These are phyloP conservation scores for Camptophora hylomeconis DNA, from an alignment of 2,329 filamentous ascomycete genomes.

Conservation along the genomic window DNA sequence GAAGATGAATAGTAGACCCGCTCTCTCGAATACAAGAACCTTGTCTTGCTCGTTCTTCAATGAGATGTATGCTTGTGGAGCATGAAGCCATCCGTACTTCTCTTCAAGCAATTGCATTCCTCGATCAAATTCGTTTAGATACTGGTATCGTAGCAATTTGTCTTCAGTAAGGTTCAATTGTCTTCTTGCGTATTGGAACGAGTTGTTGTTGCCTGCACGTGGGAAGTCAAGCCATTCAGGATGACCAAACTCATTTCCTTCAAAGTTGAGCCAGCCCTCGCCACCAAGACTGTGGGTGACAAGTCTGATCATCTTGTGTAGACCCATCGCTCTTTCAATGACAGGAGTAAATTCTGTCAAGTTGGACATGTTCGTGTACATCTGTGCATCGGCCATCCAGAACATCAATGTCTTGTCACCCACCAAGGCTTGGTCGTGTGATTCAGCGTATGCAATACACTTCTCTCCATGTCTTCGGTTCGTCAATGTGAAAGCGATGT, in stretches of 20 bases:
- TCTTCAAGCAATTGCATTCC: conserved; percentile 80
- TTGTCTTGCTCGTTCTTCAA: conserved; percentile 92
- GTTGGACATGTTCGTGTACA: conserved; percentile 95
- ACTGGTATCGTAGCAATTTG: conserved; percentile 69
- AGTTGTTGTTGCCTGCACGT: conserved; percentile 81
- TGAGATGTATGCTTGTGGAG: conserved; percentile 78
- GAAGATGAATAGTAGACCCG: conserved; percentile 82
- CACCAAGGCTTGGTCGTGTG: conserved; percentile 92
- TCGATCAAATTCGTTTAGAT: conserved; percentile 85
- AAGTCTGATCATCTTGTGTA: conserved; percentile 96
- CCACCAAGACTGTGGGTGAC: conserved; percentile 84
- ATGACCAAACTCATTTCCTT: conserved; percentile 97
- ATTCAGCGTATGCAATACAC: conserved; percentile 95
- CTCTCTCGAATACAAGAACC: conserved; percentile 89
- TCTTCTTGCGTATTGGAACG: conserved; percentile 85
- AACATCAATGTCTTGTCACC: conserved; percentile 96
- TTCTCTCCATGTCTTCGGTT: conserved; percentile 94
- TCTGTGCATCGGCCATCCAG: conserved; percentile 92
- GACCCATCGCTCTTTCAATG: conserved; percentile 78
- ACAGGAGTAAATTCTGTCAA: conserved; percentile 71
- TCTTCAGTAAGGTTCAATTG: conserved; percentile 92
- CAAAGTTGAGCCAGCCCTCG: conserved; percentile 96
- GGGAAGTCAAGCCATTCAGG: conserved; percentile 99
- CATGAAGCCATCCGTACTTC: conserved; percentile 82
- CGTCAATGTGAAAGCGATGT: conserved; percentile 73